Evolutionary conservation across 192 early-diverging fungal species (phyloP), one percentile per base, ranked within the genome.

Genomic region (Coemansia biformis): DNA sequence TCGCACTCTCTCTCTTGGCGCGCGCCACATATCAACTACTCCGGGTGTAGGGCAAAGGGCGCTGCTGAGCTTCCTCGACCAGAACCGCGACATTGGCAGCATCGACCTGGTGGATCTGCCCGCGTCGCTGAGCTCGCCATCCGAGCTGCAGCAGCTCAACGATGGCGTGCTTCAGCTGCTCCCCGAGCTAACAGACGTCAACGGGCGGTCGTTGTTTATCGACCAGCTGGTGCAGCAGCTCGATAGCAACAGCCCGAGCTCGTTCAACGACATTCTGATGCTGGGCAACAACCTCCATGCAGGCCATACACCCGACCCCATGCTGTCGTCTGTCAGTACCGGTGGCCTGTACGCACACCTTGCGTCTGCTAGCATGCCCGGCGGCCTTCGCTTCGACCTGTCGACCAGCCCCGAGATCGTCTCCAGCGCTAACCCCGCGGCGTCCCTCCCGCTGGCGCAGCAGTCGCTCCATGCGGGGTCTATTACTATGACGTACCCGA

Each of bases 171-270:
- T 72, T 32, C 53, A 63, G 61, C 45, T 72, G 26, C 45, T 72
- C 34, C 68, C 68, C 6, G 68, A 72, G 28, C 56, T 72, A 18
- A 56, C 47, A 4, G 57, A 72, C 22, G 62, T 72, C 53, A 58
- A 51, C 48, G 68, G 68, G 4, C 61, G 68, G 22, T 45, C 61
- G 10, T 22, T 56, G 41, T 47, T 72, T 14, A 64, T 72, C 13
- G 68, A 72, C 49, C 60, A 72, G 56, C 45, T 72, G 14, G 56
- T 72, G 17, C 60, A 72, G 51, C 68, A 72, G 56, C 68, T 72
- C 10, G 68, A 72, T 46, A 64, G 68, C 58, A 51, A 43, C 43
- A 69, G 51, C 48, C 61, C 68, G 1, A 60, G 21, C 52, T 43
- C 47, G 33, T 53, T 72, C 29, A 52, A 57, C 40, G 61, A 59